These are phyloP conservation scores for Penicillium palitans DNA, from an alignment of 2,329 filamentous ascomycete genomes.

Conservation along the genomic window DNA sequence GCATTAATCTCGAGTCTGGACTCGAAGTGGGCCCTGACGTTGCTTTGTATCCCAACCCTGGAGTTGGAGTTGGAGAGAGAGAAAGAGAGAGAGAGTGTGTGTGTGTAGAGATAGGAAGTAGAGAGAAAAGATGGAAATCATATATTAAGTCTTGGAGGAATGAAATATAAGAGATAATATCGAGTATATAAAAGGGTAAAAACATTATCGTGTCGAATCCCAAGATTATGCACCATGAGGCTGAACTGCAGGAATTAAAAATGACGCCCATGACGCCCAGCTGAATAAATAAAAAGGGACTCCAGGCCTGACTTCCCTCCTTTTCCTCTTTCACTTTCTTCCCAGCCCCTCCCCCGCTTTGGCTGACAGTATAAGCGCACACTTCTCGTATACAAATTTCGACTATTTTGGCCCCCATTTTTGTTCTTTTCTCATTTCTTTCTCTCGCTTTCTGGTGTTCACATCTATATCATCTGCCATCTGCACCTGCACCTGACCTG, in stretches of 20 bases:
- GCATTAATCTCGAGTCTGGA: neutral
- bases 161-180: neutral
- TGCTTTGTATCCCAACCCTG: constrained; percentile 11
- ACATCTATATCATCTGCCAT: constrained; percentile 23
- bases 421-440: constrained; percentile 7
- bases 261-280: constrained; percentile 7
- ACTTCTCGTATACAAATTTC: constrained; percentile 15
- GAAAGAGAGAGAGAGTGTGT: too few species aligned
- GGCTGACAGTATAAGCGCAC: constrained; percentile 2
- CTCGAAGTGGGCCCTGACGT: constrained; percentile 14
- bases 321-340: constrained; percentile 1
- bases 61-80: neutral
- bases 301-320: neutral
- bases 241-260: constrained; percentile 9
- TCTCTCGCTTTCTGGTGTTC: constrained; percentile 9
- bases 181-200: neutral
- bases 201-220: neutral
- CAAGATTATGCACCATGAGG: constrained; percentile 9
- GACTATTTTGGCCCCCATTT: neutral
- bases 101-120: neutral
- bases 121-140: neutral
- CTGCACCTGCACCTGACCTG: constrained; percentile 22
- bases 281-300: constrained; percentile 12
- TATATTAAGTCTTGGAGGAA: neutral
- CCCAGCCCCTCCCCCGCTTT: constrained; percentile 11